Evolutionary conservation across 2,329 filamentous ascomycete genomes (phyloP).

Genomic region (Fusarium stilboides): DNA sequence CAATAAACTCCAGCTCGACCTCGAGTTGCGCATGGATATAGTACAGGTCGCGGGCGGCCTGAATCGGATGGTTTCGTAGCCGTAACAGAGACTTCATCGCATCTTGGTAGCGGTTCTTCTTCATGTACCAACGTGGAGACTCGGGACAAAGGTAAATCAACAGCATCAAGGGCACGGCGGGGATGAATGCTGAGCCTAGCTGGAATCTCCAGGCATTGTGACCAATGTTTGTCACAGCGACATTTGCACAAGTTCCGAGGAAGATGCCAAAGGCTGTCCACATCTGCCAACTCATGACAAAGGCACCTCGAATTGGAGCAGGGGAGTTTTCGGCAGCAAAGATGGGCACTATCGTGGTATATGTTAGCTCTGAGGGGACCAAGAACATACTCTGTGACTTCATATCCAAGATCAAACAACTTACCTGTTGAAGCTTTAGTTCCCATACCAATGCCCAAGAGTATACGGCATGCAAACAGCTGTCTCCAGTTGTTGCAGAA

Average conservation of each 20-base stretch:
- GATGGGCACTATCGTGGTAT: conserved; percentile 72
- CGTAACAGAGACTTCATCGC: conserved; percentile 71
- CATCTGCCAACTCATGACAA: conserved; percentile 87
- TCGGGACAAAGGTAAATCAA: conserved; percentile 78
- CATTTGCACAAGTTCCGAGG: conserved; percentile 73
- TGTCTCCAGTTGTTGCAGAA: conserved; percentile 81
- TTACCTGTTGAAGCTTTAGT: conserved; percentile 75
- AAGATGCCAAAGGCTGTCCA: conserved; percentile 76
- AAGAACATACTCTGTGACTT: not conserved
- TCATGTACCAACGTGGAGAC: conserved; percentile 76
- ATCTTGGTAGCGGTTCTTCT: conserved; percentile 73
- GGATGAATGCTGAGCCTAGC: conserved; percentile 75
- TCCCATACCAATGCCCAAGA: conserved; percentile 84
- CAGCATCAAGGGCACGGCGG: conserved; percentile 68
- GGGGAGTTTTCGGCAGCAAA: conserved; percentile 83
- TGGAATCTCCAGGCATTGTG: conserved; percentile 72
- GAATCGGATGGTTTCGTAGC: conserved; percentile 69
- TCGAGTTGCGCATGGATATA: conserved; percentile 76
- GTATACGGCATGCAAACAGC: conserved; percentile 78
- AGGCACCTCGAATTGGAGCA: conserved; percentile 77
- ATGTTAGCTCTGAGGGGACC: conserved; percentile 48
- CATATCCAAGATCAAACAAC: conserved; percentile 27
- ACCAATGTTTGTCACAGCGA: conserved; percentile 59
- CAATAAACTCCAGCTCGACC: conserved; percentile 68
- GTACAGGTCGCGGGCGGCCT: conserved; percentile 74